Evolutionary conservation across 345 rosid species (phyloP).

Genomic region (Aquilaria yunnanensis): DNA sequence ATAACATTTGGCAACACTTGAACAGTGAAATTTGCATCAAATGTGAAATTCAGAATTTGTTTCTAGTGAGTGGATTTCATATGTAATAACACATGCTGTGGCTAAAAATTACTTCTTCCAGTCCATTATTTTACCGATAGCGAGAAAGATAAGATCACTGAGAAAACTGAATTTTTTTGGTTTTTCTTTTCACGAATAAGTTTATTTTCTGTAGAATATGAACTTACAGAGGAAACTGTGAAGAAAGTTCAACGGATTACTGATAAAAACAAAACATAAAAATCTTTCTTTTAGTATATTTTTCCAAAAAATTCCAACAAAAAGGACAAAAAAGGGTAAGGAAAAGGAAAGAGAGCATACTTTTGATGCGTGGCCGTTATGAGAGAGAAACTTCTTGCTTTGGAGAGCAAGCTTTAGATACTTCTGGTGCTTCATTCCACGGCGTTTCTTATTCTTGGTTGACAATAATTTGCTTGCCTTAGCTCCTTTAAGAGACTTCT

Average conservation of each 20-base stretch:
- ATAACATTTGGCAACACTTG: conserved; percentile 5
- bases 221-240: neutral
- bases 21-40: conserved; percentile 1
- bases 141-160: neutral
- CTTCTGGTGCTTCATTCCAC: conserved; percentile 41
- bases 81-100: neutral
- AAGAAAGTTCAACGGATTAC: conserved; percentile 17
- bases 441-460: conserved; percentile 42
- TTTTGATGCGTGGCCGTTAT: conserved; percentile 44
- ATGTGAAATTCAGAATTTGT: neutral
- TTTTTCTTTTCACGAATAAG: neutral
- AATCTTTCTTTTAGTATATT: neutral
- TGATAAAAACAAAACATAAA: conserved; percentile 7
- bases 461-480: conserved; percentile 36
- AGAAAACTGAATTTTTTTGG: neutral
- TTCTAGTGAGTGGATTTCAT: neutral
- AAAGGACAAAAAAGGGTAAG: neutral
- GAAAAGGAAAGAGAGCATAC: conserved; percentile 31
- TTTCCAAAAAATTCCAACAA: neutral
- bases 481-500: conserved; percentile 34
- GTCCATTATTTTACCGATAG: neutral
- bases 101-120: neutral
- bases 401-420: conserved; percentile 47
- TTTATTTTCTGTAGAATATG: neutral
- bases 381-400: conserved; percentile 36